phyloP scores from a whole-genome alignment of 169 alveolate species.

The Besnoitia besnoiti region DNA sequence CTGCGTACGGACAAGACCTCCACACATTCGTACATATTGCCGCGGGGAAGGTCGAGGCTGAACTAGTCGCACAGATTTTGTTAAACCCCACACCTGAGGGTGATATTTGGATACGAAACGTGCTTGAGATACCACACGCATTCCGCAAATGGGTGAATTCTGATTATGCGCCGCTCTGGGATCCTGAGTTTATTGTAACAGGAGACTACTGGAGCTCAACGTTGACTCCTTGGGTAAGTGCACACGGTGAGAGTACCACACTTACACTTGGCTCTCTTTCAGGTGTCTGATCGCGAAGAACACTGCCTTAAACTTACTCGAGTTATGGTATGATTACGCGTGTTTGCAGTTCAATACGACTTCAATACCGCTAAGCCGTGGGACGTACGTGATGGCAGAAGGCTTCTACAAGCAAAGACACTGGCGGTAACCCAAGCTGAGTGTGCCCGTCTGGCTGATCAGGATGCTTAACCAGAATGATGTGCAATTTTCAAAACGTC shows the following conservation, averaged over 20 bases:
- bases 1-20: constrained; percentile 24
- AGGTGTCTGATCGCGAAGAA: too few relatives aligned
- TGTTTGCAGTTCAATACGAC: constrained; percentile 28
- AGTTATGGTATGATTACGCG: too few relatives aligned
- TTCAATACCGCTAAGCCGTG: background rate
- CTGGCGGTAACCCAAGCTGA: background rate
- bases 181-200: constrained; percentile 27
- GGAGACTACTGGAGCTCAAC: constrained; percentile 46
- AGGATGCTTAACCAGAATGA: too few relatives aligned
- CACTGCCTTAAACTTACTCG: too few relatives aligned
- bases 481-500: too few relatives aligned
- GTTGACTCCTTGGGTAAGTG: constrained; percentile 10
- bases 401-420: constrained; percentile 27
- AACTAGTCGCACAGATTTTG: background rate
- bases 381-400: constrained; percentile 35
- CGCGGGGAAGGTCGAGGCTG: background rate
- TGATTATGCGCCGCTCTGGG: constrained; percentile 35
- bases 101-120: background rate
- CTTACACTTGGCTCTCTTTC: too few relatives aligned
- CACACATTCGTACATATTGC: constrained; percentile 34
- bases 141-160: constrained; percentile 21
- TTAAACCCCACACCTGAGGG: background rate
- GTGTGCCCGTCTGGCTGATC: too few relatives aligned
- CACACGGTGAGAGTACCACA: background rate
- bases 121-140: constrained; percentile 25